Evolutionary conservation across 176 grass and related monocot genomes (phyloP).

Genomic region (Rhynchospora pubera): DNA sequence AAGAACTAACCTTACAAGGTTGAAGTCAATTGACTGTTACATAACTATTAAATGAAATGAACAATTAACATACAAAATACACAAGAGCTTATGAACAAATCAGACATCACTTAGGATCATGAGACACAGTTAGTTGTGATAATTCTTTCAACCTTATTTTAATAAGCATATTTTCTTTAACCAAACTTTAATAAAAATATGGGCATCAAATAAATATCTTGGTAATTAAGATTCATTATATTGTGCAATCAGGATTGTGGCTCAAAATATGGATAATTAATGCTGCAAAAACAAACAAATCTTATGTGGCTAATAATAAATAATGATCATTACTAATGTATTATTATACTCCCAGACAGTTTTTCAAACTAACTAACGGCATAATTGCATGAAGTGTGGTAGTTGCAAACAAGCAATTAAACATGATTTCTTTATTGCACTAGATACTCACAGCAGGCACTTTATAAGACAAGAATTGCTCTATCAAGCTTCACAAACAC

Average conservation of each 20-base stretch:
- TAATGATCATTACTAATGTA: background rate
- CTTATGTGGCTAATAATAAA: background rate
- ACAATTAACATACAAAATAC: background rate
- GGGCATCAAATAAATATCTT: background rate
- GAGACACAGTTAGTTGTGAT: background rate
- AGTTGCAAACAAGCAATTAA: conserved; percentile 22
- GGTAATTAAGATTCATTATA: background rate
- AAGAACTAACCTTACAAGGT: background rate
- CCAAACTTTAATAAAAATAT: background rate
- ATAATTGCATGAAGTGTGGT: conserved; percentile 19
- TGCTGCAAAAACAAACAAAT: background rate
- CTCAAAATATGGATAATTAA: background rate
- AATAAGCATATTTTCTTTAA: background rate
- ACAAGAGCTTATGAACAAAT: background rate
- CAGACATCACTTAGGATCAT: background rate
- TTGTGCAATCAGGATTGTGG: background rate
- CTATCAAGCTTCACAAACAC: background rate
- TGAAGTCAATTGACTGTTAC: background rate
- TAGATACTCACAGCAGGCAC: background rate
- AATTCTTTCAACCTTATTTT: too few species aligned
- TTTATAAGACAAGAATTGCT: conserved; percentile 12
- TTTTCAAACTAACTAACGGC: conserved; percentile 13
- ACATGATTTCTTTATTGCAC: conserved; percentile 18
- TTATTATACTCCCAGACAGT: conserved; percentile 2
- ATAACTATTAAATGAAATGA: background rate